Percentiles rank a stretch among this genome's conserved stretches.
Conservation (phyloP, 192 early-diverging fungal species). For the Chytriomyces confervae region DNA sequence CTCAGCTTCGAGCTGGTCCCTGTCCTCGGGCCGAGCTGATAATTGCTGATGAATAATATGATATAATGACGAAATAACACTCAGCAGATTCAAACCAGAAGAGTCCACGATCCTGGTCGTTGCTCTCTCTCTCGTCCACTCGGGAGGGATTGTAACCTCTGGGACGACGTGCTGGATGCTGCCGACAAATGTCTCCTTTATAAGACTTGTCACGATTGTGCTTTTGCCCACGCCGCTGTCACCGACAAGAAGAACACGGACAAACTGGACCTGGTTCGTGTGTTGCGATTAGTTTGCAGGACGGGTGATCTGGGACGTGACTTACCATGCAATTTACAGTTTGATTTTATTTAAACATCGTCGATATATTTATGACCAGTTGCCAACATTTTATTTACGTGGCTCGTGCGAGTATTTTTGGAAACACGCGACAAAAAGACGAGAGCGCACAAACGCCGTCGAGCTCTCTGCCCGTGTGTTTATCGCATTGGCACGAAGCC, state of each 20-base stretch:
- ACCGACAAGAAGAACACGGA: conserved; percentile 91
- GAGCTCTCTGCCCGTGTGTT: neutral
- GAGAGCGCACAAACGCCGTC: neutral
- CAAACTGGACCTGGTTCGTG: conserved; percentile 35
- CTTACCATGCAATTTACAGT: too few species aligned
- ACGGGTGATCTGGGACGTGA: neutral
- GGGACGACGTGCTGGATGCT: conserved; percentile 97
- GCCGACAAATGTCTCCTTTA: conserved; percentile 94
- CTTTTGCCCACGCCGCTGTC: conserved; percentile 93
- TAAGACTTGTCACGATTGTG: conserved; percentile 94
- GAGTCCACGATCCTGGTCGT: conserved; percentile 98
- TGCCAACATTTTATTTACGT: neutral
- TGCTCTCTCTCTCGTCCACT: conserved; percentile 94
- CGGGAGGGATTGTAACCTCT: conserved; percentile 99
- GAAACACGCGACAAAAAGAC: neutral
- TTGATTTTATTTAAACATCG: neutral
- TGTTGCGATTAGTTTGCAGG: neutral
- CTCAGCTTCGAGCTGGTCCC: conserved; percentile 88
- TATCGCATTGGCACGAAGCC: neutral
- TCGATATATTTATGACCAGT: neutral
- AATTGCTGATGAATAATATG: neutral
- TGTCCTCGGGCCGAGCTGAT: conserved; percentile 82
- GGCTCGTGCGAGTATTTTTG: neutral
- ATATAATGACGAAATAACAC: conserved; percentile 37
- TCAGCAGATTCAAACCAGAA: conserved; percentile 57